Evolutionary conservation across 2,329 filamentous ascomycete genomes (phyloP).

Genomic region (Xylariaceae sp.): DNA sequence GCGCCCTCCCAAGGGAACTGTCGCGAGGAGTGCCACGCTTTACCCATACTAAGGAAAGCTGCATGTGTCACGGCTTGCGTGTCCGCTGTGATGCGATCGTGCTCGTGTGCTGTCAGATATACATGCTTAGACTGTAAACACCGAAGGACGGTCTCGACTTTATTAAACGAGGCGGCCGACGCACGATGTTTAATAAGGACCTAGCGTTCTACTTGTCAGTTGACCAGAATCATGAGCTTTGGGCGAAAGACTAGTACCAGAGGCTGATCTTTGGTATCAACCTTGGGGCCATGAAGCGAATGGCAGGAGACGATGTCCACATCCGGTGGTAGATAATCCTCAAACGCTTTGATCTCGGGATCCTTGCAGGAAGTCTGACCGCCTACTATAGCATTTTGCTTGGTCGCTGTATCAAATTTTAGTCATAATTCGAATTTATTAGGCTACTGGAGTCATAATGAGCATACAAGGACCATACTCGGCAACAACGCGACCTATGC

Average conservation of each 20-base stretch:
- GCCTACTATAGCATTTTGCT: constrained; percentile 91
- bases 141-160: constrained; percentile 80
- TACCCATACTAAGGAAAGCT: constrained; percentile 96
- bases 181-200: constrained; percentile 91
- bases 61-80: constrained; percentile 98
- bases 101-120: constrained; percentile 82
- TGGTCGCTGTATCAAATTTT: constrained; percentile 70
- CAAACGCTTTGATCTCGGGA: constrained; percentile 92
- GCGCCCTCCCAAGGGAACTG: constrained; percentile 97
- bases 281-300: constrained; percentile 90
- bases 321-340: constrained; percentile 83
- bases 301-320: constrained; percentile 96
- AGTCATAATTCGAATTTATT: constrained; percentile 7
- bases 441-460: constrained; percentile 26
- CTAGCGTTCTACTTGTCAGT: constrained; percentile 42
- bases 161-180: constrained; percentile 73
- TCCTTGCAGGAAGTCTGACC: constrained; percentile 98
- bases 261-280: constrained; percentile 87
- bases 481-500: constrained; percentile 85
- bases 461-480: constrained; percentile 89
- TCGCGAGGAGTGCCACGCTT: constrained; percentile 92
- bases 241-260: constrained; percentile 62
- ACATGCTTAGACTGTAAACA: constrained; percentile 88
- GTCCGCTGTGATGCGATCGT: constrained; percentile 97
- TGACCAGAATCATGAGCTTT: not conserved